Conservation (phyloP, 106 monocot genomes). For the Iris macrosiphon region DNA sequence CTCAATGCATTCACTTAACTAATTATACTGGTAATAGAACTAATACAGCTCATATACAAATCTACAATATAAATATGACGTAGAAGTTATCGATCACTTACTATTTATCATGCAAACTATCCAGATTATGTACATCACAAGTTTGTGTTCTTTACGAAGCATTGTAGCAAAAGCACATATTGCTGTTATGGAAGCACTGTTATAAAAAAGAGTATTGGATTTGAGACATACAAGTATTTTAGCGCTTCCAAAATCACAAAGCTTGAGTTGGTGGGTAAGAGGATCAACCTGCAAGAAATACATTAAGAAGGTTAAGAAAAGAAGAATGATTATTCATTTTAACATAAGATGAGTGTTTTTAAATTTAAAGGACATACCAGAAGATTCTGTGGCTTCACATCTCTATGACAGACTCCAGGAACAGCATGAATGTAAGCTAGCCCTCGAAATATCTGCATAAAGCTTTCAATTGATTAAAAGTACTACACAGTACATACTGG, state of each 20-base stretch:
- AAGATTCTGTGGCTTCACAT: constrained; percentile 57
- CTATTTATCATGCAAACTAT: too few species aligned
- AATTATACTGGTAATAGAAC: too few species aligned
- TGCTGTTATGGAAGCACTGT: not conserved
- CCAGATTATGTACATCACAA: too few species aligned
- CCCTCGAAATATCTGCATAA: constrained; percentile 41
- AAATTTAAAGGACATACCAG: constrained; percentile 30
- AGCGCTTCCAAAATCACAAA: constrained; percentile 60
- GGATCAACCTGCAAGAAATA: constrained; percentile 38
- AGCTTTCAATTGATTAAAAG: too few species aligned
- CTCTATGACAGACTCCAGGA: constrained; percentile 52
- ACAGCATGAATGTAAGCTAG: constrained; percentile 44
- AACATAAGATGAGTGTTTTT: not conserved
- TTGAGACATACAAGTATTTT: constrained; percentile 37
- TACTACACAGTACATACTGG: too few species aligned
- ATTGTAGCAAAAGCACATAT: not conserved
- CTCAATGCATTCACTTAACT: too few species aligned
- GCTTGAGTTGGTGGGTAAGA: constrained; percentile 56
- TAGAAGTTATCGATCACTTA: too few species aligned
- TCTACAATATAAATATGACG: too few species aligned
- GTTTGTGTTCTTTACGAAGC: too few species aligned
- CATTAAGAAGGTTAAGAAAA: constrained; percentile 1
- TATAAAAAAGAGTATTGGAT: too few species aligned
- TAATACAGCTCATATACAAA: too few species aligned
- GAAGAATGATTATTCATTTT: not conserved